These are phyloP conservation scores for Cyberlindnera americana DNA, from an alignment of 805 yeast species.

Conservation along the genomic window DNA sequence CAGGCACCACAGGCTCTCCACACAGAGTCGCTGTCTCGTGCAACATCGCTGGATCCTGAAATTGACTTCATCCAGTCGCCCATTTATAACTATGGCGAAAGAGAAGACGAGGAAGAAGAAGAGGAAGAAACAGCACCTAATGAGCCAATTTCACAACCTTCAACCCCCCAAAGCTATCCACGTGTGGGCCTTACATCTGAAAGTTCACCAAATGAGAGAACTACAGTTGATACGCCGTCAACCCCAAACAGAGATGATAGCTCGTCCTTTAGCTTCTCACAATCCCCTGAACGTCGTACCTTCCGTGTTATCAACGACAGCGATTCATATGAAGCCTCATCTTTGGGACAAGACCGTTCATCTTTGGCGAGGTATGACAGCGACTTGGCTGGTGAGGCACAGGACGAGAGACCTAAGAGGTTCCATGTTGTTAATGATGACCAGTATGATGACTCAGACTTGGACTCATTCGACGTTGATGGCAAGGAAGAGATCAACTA, in stretches of 20 bases:
- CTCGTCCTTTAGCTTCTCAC: conserved; percentile 11
- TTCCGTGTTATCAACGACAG: conserved; percentile 13
- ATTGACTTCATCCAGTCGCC: conserved; percentile 8
- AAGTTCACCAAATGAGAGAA: not conserved
- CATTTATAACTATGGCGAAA: conserved; percentile 1
- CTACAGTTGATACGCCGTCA: not conserved
- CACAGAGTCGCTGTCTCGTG: not conserved
- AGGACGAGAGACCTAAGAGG: conserved; percentile 10
- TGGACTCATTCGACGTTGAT: conserved; percentile 14
- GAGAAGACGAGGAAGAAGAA: no score
- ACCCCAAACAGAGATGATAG: conserved; percentile 4
- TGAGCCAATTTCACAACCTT: not conserved
- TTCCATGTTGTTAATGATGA: conserved; percentile 30
- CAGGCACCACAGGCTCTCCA: not conserved
- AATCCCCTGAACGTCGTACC: conserved; percentile 11
- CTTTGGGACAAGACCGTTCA: not conserved
- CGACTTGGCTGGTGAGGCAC: not conserved
- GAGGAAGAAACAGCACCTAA: no score
- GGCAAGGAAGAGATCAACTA: conserved; percentile 11
- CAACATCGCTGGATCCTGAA: conserved; percentile 10
- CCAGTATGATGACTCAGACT: conserved; percentile 20
- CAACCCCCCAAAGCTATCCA: not conserved
- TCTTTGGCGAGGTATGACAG: not conserved
- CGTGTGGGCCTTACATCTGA: no score
- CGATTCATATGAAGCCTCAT: conserved; percentile 2